Evolutionary conservation across 352 stramenopile species (phyloP).

Genomic region (Phytophthora boehmeriae): DNA sequence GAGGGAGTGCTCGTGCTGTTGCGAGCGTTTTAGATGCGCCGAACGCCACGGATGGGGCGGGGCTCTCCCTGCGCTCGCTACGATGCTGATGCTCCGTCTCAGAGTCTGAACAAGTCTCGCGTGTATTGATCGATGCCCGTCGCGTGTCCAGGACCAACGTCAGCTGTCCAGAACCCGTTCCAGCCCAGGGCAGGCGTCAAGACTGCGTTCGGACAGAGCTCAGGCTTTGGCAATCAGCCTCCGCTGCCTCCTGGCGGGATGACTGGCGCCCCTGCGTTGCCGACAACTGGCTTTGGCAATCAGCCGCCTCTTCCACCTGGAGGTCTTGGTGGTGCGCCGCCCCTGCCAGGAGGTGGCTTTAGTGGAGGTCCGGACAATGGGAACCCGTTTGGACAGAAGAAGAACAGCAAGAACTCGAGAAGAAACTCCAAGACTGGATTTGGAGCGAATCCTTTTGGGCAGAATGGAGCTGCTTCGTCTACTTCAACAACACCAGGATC

Average conservation of each 20-base stretch:
- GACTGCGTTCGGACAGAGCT: conserved; percentile 48
- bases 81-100: conserved; percentile 1
- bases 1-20: conserved; percentile 11
- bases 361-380: conserved; percentile 8
- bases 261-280: conserved; percentile 10
- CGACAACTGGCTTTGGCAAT: conserved; percentile 14
- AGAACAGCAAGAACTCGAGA: conserved; percentile 15
- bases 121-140: conserved; percentile 43
- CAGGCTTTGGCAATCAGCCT: conserved; percentile 29
- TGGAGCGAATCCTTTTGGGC: conserved; percentile 20
- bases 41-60: conserved; percentile 2
- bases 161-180: conserved; percentile 32
- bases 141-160: conserved; percentile 34
- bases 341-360: conserved; percentile 19
- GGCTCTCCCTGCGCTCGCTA: conserved; percentile 1
- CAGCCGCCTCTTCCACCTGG: conserved; percentile 14
- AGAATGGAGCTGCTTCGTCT: conserved; percentile 7
- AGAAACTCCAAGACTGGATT: conserved; percentile 20
- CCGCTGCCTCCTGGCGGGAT: conserved; percentile 32
- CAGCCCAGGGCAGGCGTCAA: conserved; percentile 19
- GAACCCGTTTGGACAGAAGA: conserved; percentile 34
- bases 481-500: conserved; percentile 6
- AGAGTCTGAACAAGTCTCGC: conserved; percentile 4
- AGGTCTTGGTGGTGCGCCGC: conserved; percentile 8
- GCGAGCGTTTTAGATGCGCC: not conserved